These are phyloP conservation scores for Cyberlindnera saturnus DNA, from an alignment of 805 yeast genomes.

Conservation along the genomic window DNA sequence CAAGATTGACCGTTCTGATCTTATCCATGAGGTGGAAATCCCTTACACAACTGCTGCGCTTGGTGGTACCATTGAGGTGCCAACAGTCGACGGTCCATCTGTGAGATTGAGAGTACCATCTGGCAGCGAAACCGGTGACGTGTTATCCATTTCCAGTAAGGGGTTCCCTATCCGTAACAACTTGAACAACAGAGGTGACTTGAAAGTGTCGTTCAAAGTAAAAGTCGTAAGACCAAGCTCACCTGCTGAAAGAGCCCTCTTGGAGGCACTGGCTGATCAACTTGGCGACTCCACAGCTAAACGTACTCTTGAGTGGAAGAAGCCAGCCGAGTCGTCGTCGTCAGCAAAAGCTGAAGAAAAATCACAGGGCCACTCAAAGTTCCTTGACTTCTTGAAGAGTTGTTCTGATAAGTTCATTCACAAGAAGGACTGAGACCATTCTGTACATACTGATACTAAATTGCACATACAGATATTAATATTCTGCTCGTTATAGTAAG, in stretches of 20 bases:
- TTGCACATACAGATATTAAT: neutral
- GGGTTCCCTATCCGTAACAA: conserved; percentile 72
- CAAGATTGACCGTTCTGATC: conserved; percentile 57
- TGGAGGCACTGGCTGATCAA: conserved; percentile 94
- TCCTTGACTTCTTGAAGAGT: conserved; percentile 12
- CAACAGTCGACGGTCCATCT: conserved; percentile 77
- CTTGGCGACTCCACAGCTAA: conserved; percentile 75
- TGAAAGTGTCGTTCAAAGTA: conserved; percentile 69
- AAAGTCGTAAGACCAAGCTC: conserved; percentile 68
- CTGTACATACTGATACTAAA: neutral
- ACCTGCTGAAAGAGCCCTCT: conserved; percentile 78
- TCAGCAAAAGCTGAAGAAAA: neutral
- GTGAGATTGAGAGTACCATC: conserved; percentile 75
- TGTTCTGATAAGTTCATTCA: conserved; percentile 15
- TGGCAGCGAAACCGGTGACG: conserved; percentile 76
- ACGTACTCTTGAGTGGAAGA: conserved; percentile 34
- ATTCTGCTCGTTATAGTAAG: neutral
- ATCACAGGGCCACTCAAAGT: conserved; percentile 11
- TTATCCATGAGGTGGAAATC: conserved; percentile 59
- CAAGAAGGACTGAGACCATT: conserved; percentile 6
- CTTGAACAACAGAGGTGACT: conserved; percentile 64
- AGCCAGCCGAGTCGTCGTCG: neutral
- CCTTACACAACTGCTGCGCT: conserved; percentile 95
- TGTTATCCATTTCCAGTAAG: conserved; percentile 70
- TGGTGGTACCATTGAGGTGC: conserved; percentile 89